Conservation (phyloP, 768 basidiomycete genomes). For the Psilocybe cubensis region DNA sequence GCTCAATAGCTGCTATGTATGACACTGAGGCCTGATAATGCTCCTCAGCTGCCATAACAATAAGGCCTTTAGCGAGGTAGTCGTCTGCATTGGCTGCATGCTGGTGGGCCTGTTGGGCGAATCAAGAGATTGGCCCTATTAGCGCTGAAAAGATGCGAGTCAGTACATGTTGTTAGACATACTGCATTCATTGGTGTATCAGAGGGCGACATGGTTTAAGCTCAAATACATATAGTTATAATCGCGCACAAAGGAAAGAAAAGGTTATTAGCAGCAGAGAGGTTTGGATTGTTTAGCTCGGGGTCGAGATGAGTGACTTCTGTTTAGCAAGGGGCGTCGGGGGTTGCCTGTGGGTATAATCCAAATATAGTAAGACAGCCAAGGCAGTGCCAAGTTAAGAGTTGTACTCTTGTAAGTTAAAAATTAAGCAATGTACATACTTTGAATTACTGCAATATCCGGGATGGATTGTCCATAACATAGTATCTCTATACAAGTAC, state of each 20-base stretch:
- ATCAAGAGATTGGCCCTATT: not conserved
- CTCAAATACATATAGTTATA: not conserved
- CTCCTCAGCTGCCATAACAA: constrained; percentile 74
- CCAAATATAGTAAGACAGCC: constrained; percentile 3
- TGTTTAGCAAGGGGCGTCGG: not conserved
- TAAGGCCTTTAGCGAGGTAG: constrained; percentile 62
- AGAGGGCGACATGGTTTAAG: constrained; percentile 34
- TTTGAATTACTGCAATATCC: too few species aligned
- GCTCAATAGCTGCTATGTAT: constrained; percentile 73
- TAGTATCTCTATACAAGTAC: too few species aligned
- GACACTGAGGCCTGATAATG: constrained; percentile 78
- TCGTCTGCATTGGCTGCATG: constrained; percentile 85
- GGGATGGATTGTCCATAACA: too few species aligned
- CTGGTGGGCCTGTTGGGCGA: constrained; percentile 66
- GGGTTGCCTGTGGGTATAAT: not conserved
- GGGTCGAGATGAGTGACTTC: not conserved
- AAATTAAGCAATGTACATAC: too few species aligned
- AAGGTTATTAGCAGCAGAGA: not conserved
- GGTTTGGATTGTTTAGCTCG: not conserved
- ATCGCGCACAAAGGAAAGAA: not conserved
- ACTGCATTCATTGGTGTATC: constrained; percentile 59
- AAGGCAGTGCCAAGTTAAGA: not conserved
- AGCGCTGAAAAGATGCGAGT: constrained; percentile 1
- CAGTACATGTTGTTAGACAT: constrained; percentile 20
- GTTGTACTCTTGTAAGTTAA: not conserved